A percentile compares a stretch with the other conserved stretches of the same genome.
Conservation (phyloP, 2,329 filamentous ascomycete species). For the Beauveria medogensis region DNA sequence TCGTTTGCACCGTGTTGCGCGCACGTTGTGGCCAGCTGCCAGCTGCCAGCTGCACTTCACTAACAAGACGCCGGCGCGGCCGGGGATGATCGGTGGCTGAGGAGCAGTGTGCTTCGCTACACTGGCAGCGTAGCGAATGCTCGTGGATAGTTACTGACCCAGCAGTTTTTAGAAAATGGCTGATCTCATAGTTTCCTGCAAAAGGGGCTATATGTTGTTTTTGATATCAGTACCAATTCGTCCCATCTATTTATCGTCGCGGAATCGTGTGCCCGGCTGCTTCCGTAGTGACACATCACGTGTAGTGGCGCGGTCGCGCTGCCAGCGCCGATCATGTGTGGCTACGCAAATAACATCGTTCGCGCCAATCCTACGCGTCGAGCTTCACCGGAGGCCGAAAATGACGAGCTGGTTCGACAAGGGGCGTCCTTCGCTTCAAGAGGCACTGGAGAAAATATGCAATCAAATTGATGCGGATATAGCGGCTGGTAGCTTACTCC, state of each 20-base stretch:
- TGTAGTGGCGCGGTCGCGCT: background rate
- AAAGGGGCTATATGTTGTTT: background rate
- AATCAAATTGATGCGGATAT: conserved; percentile 32
- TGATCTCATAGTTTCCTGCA: too few relatives aligned
- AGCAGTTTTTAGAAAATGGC: too few relatives aligned
- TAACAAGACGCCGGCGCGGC: background rate
- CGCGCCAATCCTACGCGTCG: background rate
- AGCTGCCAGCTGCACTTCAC: background rate
- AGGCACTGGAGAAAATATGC: conserved; percentile 32
- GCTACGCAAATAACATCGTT: background rate
- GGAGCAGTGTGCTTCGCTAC: background rate
- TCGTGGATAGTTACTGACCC: too few relatives aligned
- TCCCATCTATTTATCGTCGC: background rate
- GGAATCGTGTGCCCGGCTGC: background rate
- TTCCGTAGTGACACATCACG: conserved; percentile 4
- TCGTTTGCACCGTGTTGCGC: conserved; percentile 6
- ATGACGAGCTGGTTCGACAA: conserved; percentile 34
- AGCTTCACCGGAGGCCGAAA: background rate
- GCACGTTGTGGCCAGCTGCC: conserved; percentile 1
- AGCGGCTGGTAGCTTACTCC: conserved; percentile 23
- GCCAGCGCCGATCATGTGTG: background rate
- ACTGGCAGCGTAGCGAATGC: background rate
- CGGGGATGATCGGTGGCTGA: background rate
- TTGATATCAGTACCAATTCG: background rate
- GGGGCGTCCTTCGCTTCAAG: conserved; percentile 31